These are phyloP conservation scores for Scleromitrula shiraiana DNA, from an alignment of 2,329 filamentous ascomycete species.

Conservation along the genomic window DNA sequence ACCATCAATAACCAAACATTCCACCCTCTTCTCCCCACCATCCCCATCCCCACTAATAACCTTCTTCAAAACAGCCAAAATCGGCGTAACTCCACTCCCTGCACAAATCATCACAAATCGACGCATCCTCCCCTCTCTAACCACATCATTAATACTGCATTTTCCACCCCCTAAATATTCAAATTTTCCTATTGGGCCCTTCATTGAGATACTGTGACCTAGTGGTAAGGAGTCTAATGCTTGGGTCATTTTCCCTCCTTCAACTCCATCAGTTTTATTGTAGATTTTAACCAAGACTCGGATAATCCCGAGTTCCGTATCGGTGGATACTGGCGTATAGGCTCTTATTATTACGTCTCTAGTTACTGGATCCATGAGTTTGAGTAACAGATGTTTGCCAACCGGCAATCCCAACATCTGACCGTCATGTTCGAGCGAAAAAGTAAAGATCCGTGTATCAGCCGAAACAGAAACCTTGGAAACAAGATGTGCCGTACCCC, in stretches of 20 bases:
- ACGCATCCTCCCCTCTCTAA: slow-evolving; percentile 52
- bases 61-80: slow-evolving; percentile 73
- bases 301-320: slow-evolving; percentile 51
- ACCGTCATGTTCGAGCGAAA: slow-evolving; percentile 62
- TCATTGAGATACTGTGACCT: slow-evolving; percentile 72
- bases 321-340: slow-evolving; percentile 76
- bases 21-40: slow-evolving; percentile 55
- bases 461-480: slow-evolving; percentile 61
- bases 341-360: slow-evolving; percentile 70
- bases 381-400: slow-evolving; percentile 82
- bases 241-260: slow-evolving; percentile 74
- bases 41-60: slow-evolving; percentile 52
- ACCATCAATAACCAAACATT: slow-evolving; percentile 67
- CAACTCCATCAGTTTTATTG: slow-evolving; percentile 45
- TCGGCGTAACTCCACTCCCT: slow-evolving; percentile 86
- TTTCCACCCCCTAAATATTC: slow-evolving; percentile 63
- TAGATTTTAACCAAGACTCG: slow-evolving; percentile 82
- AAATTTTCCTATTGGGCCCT: slow-evolving; percentile 82
- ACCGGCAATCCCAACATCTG: slow-evolving; percentile 71
- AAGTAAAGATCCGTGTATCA: slow-evolving; percentile 76
- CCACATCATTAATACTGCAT: no score
- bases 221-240: slow-evolving; percentile 66
- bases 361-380: slow-evolving; percentile 63
- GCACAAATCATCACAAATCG: slow-evolving; percentile 81
- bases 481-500: slow-evolving; percentile 66